Evolutionary conservation across 2,329 filamentous ascomycete genomes (phyloP).

Genomic region (Epichloe glyceriae): DNA sequence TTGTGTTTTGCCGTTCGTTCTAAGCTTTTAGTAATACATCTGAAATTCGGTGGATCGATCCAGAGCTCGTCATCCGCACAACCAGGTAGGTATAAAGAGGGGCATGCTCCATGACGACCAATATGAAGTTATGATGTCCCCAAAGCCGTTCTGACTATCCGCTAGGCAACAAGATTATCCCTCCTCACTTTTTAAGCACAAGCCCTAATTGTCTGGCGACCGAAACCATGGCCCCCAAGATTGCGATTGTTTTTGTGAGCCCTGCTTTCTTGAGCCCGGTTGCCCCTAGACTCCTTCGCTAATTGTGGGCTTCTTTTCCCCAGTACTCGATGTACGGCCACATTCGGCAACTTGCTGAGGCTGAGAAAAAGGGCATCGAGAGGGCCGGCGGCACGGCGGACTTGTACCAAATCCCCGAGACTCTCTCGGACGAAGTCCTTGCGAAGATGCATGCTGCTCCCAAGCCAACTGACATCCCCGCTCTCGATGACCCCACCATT

Average conservation of each 20-base stretch:
- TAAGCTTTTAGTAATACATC: conserved; percentile 1
- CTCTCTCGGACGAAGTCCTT: conserved; percentile 71
- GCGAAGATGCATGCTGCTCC: conserved; percentile 80
- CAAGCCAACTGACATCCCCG: conserved; percentile 54
- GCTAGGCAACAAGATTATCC: no score
- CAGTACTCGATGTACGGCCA: conserved; percentile 95
- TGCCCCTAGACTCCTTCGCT: neutral
- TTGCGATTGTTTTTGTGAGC: conserved; percentile 81
- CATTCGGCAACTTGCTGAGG: conserved; percentile 70
- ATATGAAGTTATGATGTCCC: no score
- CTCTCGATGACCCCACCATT: conserved; percentile 41
- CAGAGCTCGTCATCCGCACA: neutral
- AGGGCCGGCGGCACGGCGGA: conserved; percentile 71
- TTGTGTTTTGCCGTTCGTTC: neutral
- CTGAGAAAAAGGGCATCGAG: conserved; percentile 83
- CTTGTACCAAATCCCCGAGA: conserved; percentile 82
- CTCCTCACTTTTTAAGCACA: no score
- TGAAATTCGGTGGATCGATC: neutral
- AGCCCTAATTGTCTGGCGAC: neutral
- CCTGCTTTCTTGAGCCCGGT: conserved; percentile 2
- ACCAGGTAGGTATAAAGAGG: no score
- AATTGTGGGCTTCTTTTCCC: neutral
- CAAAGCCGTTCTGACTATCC: no score
- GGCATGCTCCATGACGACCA: no score
- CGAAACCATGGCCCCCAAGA: conserved; percentile 69